These are phyloP conservation scores for Nannochloropsis granulata DNA, from an alignment of 108 stramenopile genomes.

Conservation along the genomic window DNA sequence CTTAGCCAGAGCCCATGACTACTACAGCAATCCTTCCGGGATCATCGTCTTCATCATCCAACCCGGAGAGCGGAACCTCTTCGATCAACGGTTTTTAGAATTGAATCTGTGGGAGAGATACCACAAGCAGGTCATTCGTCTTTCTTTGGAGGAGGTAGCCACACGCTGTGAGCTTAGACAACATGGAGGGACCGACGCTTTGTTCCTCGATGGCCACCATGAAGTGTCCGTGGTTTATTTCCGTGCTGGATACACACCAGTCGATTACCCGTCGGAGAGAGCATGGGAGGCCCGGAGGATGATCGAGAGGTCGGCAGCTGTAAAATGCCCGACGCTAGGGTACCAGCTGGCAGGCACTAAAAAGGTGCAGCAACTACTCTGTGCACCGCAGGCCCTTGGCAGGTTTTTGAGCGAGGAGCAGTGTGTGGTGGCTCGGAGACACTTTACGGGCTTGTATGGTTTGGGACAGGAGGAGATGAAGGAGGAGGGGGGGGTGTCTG, in stretches of 20 bases:
- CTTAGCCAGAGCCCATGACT: conserved; percentile 51
- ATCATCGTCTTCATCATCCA: conserved; percentile 80
- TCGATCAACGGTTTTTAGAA: conserved; percentile 86
- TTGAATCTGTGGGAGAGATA: conserved; percentile 62
- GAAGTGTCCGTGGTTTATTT: conserved; percentile 76
- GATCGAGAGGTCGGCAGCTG: conserved; percentile 61
- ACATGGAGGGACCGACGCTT: not conserved
- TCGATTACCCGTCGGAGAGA: conserved; percentile 56
- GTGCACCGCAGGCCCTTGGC: conserved; percentile 57
- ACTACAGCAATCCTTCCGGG: conserved; percentile 41
- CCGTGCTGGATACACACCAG: conserved; percentile 80
- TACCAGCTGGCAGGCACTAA: conserved; percentile 95
- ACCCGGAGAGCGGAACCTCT: conserved; percentile 78
- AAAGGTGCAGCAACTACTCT: conserved; percentile 88
- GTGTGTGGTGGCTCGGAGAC: conserved; percentile 12
- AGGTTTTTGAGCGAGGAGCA: conserved; percentile 50
- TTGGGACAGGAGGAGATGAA: conserved; percentile 25
- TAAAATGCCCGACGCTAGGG: conserved; percentile 76
- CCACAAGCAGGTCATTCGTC: conserved; percentile 55
- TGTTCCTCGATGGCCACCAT: not conserved
- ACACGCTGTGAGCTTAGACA: not conserved
- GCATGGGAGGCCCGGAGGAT: conserved; percentile 73
- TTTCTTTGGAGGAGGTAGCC: conserved; percentile 43
- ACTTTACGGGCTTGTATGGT: conserved; percentile 35
- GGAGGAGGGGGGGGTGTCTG: conserved; percentile 34